Base-by-base conservation (phyloP, 2,329 filamentous ascomycete genomes). In the Nemania abortiva region DNA sequence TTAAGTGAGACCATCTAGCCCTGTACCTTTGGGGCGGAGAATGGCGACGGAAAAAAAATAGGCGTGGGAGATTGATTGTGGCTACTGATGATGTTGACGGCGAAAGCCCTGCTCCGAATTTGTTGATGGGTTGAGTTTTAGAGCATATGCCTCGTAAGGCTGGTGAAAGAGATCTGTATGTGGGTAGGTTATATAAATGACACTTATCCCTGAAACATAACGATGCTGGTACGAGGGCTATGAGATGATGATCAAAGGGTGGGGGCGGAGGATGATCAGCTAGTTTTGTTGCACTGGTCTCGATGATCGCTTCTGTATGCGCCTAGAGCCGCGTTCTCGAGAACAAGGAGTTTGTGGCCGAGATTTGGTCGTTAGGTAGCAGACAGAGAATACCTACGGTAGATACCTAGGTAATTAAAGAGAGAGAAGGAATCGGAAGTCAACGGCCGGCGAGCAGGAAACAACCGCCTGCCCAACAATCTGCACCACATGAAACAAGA, bases 151-250 rank as follows among this genome's bases (percentile, higher is more conserved):
- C 2, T 49, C 37, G 11, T 20, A 27, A 59, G 64, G 60, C 60
- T 65, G 27, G 29, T 22, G 34, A 53, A 49, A 22, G 31, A 24
- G 27, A 15, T 56, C 45, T n/a, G 29, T 65, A 31, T 31, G 22
- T 42, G 11, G 34, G 6, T 37, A 37, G 34, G 34, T 37, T 37
- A 39, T 22, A 42, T 56, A 15, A 42, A 56, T 64, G 55, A 45
- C 59, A 64, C 54, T 45, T 56, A 68, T 59, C 34, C 62, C 50
- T 58, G 66, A 59, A 58, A 64, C 42, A 52, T 49, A 7, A 64
- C 63, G 63, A 70, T 66, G 52, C 61, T 65, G 62, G 68, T 61
- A 56, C 61, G 63, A 69, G 62, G 13, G 62, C 63, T 63, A 63
- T 22, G 37, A 68, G 61, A 65, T 66, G 61, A 65, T 66, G 24